Base-by-base conservation (phyloP, 768 basidiomycete species). In the Termitomyces eurrhizus region DNA sequence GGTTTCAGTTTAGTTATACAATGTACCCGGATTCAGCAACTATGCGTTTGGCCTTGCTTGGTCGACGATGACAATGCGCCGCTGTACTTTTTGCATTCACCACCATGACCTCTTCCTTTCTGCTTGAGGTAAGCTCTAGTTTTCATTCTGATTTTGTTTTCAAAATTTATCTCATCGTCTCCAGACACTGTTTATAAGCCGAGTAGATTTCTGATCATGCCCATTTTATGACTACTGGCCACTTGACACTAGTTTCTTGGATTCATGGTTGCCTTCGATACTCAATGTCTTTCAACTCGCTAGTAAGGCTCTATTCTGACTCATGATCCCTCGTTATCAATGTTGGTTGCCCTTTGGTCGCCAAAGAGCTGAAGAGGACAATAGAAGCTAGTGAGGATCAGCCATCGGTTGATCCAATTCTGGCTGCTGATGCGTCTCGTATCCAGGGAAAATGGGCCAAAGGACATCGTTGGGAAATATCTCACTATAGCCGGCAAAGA, bases 401-500 rank as follows among this genome's bases (percentile, higher is more conserved):
- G 35, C 98, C 97, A 95, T 95, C 63, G 63, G 85, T 68, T n/a
- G 42, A n/a, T 26, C 33, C 13, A 11, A 6, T 39, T 49, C 56
- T 26, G 37, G 0, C 54, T n/a, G 42, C 18, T 56, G 32, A 42
- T 56, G 29, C 11, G 13, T n/a, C 29, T 41, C 32, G 42, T 75
- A n/a, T 44, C 42, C n/a, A 98, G 95, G 78, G 96, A 99, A 83
- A 97, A 99, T 71, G 96, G 96, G 96, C 96, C 96, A 5, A 96
- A 98, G 80, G 95, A 96, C 73, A 95, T 98, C 36, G 94, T 97
- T 26, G 96, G 96, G 53, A 95, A 29, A 29, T 29, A 29, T 29
- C 4, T 29, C 29, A 29, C 29, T 29, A 29, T 29, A 29, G 29
- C 29, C 4, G 29, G 29, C 29, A 29, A 29, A 29, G 29, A 29